Evolutionary conservation across 768 basidiomycete genomes (phyloP), one percentile per base, ranked within the genome.

Genomic region (Mycena indigotica): DNA sequence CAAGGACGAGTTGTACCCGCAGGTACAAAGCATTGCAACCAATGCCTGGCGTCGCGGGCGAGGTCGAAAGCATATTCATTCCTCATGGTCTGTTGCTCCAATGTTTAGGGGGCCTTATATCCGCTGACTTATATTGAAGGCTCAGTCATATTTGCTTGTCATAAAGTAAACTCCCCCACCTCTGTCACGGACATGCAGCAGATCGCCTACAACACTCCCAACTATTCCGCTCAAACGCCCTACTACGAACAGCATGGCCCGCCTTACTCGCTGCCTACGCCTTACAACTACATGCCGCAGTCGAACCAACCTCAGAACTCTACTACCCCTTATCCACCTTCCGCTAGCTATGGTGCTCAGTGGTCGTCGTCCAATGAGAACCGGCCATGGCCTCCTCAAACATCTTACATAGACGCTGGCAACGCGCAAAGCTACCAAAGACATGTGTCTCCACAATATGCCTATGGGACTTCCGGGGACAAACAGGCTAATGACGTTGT

Each of bases 51-150:
- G 78, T 81, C 56, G 77, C 77, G 50, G 81, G 80, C 57, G 83
- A 87, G 72, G 88, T 93, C 26, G 91, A 93, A 70, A 92, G 89
- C 73, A 87, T 93, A 61, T 93, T 90, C 73, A 91, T 93, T 72
- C 91, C 92, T 70, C 90, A 94, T 83, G 91, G 91, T 88, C 70
- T 65, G 84, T 72, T 67, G 50, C 52, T 56, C 54, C 61, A 50
- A 52, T 28, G 39, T 39, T 58, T 61, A 49, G 54, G 61, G 61
- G 64, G 61, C 55, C 40, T 21, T 28, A 26, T 50, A 55, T 62
- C 45, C 53, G 69, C 70, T 72, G 69, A 73, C 70, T 69, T 65
- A 66, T 65, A 62, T 65, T 65, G 63, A 70, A 87, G 86, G 85
- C 59, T 78, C 80, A 66, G 81, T 89, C 65, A 87, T 88, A 66